These are phyloP conservation scores for Fusarium caatingaense DNA, from an alignment of 2,329 filamentous ascomycete species.

Conservation along the genomic window DNA sequence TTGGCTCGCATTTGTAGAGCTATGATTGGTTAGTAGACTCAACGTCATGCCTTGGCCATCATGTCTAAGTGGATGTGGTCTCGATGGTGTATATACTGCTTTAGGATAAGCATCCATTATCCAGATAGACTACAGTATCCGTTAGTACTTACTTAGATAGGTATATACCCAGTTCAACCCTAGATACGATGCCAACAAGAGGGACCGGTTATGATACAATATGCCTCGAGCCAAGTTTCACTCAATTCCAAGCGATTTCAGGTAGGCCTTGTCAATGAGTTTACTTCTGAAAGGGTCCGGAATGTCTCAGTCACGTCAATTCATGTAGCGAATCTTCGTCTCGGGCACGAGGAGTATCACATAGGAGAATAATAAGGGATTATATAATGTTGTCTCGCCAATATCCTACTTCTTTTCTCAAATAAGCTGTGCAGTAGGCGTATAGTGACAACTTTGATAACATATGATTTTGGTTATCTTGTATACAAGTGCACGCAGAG, in stretches of 20 bases:
- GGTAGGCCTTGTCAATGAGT: no score
- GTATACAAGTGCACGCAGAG: neutral
- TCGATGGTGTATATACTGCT: neutral
- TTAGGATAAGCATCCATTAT: neutral
- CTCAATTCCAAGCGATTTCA: no score
- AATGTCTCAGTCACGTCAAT: no score
- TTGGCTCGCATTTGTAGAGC: slow-evolving; percentile 30
- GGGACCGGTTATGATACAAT: no score
- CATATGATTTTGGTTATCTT: neutral
- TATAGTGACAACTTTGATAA: neutral
- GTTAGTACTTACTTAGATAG: neutral
- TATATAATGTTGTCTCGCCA: neutral
- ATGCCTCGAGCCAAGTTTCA: no score
- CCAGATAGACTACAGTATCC: neutral
- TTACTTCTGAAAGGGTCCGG: no score
- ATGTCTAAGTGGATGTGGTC: neutral
- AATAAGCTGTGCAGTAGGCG: no score
- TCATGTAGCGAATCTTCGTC: no score
- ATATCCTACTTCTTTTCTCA: neutral
- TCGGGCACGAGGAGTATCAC: no score
- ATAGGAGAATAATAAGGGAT: neutral
- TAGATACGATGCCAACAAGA: no score
- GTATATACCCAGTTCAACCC: neutral
- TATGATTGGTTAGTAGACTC: slow-evolving; percentile 29
- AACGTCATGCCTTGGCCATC: neutral